These are phyloP conservation scores for Salvia splendens DNA, from an alignment of 257 asterid genomes.

Conservation along the genomic window DNA sequence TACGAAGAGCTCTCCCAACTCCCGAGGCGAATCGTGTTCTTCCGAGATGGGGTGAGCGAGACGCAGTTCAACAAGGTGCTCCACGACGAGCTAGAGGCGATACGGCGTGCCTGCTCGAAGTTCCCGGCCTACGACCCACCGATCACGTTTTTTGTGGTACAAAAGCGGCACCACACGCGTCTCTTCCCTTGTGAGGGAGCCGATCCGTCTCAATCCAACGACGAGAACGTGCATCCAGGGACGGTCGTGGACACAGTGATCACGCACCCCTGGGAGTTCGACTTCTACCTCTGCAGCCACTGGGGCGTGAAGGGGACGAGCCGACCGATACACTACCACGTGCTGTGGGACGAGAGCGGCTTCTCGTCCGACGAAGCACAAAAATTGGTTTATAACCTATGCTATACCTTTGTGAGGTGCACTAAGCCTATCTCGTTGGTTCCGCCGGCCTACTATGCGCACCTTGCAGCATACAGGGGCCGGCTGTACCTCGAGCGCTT, in stretches of 20 bases:
- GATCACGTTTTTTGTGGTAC: slow-evolving; percentile 82
- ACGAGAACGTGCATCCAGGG: slow-evolving; percentile 82
- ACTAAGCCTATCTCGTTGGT: slow-evolving; percentile 94
- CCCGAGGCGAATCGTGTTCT: slow-evolving; percentile 73
- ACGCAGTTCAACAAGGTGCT: slow-evolving; percentile 80
- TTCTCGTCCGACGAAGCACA: slow-evolving; percentile 94
- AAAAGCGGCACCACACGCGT: slow-evolving; percentile 89
- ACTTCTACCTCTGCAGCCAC: slow-evolving; percentile 91
- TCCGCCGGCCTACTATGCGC: slow-evolving; percentile 95
- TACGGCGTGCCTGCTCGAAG: slow-evolving; percentile 59
- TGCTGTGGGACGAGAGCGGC: slow-evolving; percentile 77
- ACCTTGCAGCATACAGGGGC: slow-evolving; percentile 93
- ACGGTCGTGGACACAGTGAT: slow-evolving; percentile 89
- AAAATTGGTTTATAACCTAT: slow-evolving; percentile 79
- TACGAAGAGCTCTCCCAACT: slow-evolving; percentile 51
- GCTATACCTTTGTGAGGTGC: slow-evolving; percentile 94
- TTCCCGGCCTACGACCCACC: slow-evolving; percentile 76
- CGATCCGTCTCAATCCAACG: slow-evolving; percentile 39
- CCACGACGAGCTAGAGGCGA: slow-evolving; percentile 58
- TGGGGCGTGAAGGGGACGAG: slow-evolving; percentile 97
- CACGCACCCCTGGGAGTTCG: slow-evolving; percentile 82
- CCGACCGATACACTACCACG: slow-evolving; percentile 86
- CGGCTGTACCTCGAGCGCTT: slow-evolving; percentile 72
- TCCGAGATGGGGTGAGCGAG: slow-evolving; percentile 96
- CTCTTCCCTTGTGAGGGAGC: slow-evolving; percentile 54